Percentiles rank a stretch among this genome's conserved stretches.
These are phyloP conservation scores for Aspergillus sp. DNA, from an alignment of 2,329 filamentous ascomycete genomes.

Conservation along the genomic window DNA sequence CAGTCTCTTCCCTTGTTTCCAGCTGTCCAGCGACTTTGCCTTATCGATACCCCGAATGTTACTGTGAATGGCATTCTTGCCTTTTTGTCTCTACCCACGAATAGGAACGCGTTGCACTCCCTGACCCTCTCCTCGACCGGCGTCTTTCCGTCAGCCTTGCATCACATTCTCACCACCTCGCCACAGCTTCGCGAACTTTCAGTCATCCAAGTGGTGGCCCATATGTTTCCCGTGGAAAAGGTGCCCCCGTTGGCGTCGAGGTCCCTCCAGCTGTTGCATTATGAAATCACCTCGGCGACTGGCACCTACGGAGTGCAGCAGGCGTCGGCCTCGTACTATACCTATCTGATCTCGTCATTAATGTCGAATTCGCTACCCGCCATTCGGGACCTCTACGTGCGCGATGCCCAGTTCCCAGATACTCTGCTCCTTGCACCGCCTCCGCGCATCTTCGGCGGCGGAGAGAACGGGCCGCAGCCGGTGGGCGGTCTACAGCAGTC, in stretches of 20 bases:
- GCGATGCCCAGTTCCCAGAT: conserved; percentile 74
- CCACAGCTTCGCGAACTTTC: conserved; percentile 40
- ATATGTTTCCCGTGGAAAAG: conserved; percentile 46
- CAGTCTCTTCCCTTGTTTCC: conserved; percentile 64
- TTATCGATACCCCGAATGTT: conserved; percentile 62
- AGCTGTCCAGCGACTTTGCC: conserved; percentile 59
- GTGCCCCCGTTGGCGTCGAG: conserved; percentile 58
- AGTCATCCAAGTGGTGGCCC: conserved; percentile 47
- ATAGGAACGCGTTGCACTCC: conserved; percentile 52
- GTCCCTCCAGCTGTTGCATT: conserved; percentile 65
- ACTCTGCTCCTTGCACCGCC: conserved; percentile 65
- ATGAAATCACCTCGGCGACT: conserved; percentile 59
- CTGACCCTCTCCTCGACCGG: conserved; percentile 65
- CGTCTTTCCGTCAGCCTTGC: conserved; percentile 39
- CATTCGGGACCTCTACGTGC: conserved; percentile 71
- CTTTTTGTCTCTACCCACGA: conserved; percentile 56
- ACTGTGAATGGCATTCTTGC: conserved; percentile 60
- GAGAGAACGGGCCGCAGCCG: conserved; percentile 18
- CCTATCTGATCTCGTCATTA: conserved; percentile 75
- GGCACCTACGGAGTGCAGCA: conserved; percentile 49
- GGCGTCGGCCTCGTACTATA: conserved; percentile 59
- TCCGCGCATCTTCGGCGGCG: conserved; percentile 41
- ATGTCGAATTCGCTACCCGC: conserved; percentile 65
- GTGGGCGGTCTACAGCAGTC: conserved; percentile 42
- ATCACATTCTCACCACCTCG: conserved; percentile 34